A percentile compares a stretch with the other conserved stretches of the same genome.
Evolutionary conservation across 192 early-diverging fungal species (phyloP).

Genomic region (Helicostylum pulchrum): DNA sequence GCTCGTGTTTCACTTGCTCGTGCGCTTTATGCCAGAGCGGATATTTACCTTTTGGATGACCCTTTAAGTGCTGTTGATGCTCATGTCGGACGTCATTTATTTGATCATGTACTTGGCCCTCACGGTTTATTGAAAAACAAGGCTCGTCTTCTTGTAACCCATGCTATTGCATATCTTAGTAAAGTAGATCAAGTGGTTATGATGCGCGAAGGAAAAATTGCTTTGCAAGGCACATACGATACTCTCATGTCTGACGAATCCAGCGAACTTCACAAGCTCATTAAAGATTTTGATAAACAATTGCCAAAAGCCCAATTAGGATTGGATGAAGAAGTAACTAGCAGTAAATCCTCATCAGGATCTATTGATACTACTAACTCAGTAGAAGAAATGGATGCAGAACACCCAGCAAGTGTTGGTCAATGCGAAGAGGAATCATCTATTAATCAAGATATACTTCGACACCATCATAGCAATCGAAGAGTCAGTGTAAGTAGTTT

Average conservation of each 20-base stretch:
- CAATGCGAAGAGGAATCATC: constrained; percentile 6
- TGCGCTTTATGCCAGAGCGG: constrained; percentile 88
- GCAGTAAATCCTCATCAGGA: constrained; percentile 5
- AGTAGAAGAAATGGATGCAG: constrained; percentile 4
- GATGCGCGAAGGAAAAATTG: constrained; percentile 68
- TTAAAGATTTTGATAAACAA: constrained; percentile 70
- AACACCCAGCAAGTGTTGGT: not conserved
- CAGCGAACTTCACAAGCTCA: constrained; percentile 57
- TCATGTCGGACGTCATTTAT: constrained; percentile 70
- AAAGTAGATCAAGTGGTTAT: constrained; percentile 64
- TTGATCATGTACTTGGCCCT: constrained; percentile 85
- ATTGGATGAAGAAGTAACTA: constrained; percentile 16
- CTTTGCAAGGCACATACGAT: constrained; percentile 63
- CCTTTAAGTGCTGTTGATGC: constrained; percentile 64
- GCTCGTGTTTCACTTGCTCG: constrained; percentile 60
- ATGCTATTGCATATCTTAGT: constrained; percentile 73
- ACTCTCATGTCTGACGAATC: constrained; percentile 60
- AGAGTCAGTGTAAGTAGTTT: constrained; percentile 14
- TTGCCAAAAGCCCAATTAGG: constrained; percentile 28
- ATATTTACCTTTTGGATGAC: constrained; percentile 81
- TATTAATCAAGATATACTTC: constrained; percentile 7
- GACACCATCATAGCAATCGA: not conserved
- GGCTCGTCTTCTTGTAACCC: constrained; percentile 78
- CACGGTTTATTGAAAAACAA: constrained; percentile 76
- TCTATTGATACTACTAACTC: not conserved